Conservation (phyloP, 164 flowering plant genomes). For the Tinospora cordifolia region DNA sequence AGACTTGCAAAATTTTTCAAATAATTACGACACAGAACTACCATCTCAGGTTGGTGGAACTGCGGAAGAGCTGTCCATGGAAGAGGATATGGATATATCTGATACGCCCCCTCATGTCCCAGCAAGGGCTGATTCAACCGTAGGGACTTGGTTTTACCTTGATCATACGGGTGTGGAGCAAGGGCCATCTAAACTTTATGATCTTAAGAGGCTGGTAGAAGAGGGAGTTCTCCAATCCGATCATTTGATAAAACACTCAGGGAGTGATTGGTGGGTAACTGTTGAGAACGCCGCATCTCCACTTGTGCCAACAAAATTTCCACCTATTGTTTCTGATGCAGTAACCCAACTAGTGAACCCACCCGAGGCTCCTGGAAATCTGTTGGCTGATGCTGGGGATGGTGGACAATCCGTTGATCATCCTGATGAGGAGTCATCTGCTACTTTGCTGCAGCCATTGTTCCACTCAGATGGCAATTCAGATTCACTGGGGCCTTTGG, state of each 20-base stretch:
- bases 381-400: conserved; percentile 60
- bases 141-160: conserved; percentile 85
- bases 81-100: conserved; percentile 98
- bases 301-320: conserved; percentile 41
- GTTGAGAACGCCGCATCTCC: conserved; percentile 97
- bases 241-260: conserved; percentile 80
- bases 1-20: conserved; percentile 20
- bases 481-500: conserved; percentile 26
- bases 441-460: conserved; percentile 12
- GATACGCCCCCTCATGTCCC: conserved; percentile 90
- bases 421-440: conserved; percentile 23
- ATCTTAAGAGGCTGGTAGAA: conserved; percentile 66
- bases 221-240: conserved; percentile 72
- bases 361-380: conserved; percentile 95
- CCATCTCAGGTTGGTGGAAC: conserved; percentile 33
- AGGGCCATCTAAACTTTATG: conserved; percentile 78
- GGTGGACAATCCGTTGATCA: conserved; percentile 20
- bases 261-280: conserved; percentile 84
- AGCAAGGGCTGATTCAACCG: conserved; percentile 31
- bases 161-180: conserved; percentile 75
- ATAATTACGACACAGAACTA: conserved; percentile 28
- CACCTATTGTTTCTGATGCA: conserved; percentile 56
- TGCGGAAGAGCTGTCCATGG: conserved; percentile 86
- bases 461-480: conserved; percentile 17
- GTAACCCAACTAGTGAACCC: conserved; percentile 76